phyloP scores from a whole-genome alignment of 495 filamentous ascomycete genomes.

The Jackrogersella minutella region DNA sequence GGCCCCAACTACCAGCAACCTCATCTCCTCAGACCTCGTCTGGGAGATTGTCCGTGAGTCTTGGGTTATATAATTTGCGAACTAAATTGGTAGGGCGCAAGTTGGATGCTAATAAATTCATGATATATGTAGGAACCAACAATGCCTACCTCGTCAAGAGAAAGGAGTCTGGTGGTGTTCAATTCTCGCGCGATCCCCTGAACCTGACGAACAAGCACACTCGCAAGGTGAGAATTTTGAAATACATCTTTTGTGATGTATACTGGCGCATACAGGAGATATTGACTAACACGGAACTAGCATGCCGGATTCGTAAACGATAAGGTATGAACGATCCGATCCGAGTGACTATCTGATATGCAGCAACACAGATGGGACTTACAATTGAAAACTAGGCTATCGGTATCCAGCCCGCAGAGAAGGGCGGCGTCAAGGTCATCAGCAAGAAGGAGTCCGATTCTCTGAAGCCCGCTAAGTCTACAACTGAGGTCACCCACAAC shows the following conservation, averaged over 20 bases:
- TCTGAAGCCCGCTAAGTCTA: constrained; percentile 73
- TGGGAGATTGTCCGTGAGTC: constrained; percentile 89
- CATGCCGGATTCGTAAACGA: constrained; percentile 90
- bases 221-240: constrained; percentile 77
- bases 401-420: constrained; percentile 71
- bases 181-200: constrained; percentile 91
- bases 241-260: background rate
- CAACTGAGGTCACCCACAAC: constrained; percentile 70
- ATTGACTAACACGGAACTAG: constrained; percentile 57
- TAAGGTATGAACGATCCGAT: constrained; percentile 70
- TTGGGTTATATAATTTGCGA: constrained; percentile 3
- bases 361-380: constrained; percentile 19
- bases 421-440: constrained; percentile 75
- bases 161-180: constrained; percentile 73
- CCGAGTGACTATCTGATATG: background rate
- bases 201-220: constrained; percentile 90
- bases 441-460: constrained; percentile 81
- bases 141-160: constrained; percentile 92
- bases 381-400: constrained; percentile 69
- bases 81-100: background rate
- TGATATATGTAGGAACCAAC: constrained; percentile 66
- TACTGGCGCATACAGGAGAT: background rate
- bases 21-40: constrained; percentile 86
- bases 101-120: constrained; percentile 18
- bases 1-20: constrained; percentile 49